Conservation (phyloP, 2,329 filamentous ascomycete genomes). For the Cercospora nicotianae region DNA sequence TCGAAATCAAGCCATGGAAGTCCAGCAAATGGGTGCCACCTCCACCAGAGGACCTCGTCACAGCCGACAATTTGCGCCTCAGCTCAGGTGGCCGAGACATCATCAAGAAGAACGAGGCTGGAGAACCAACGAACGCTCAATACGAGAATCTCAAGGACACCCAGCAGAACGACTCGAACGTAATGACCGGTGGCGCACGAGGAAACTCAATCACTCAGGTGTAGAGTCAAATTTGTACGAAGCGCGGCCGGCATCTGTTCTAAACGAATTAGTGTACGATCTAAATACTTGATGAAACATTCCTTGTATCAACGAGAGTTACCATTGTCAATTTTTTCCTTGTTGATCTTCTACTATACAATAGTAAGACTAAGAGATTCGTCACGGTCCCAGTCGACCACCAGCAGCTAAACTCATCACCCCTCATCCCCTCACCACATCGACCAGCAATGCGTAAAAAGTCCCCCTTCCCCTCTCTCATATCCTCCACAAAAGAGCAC, state of each 20-base stretch:
- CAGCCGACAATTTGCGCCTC: conserved; percentile 30
- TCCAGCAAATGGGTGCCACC: conserved; percentile 34
- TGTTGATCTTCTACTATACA: neutral
- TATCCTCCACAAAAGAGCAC: too few relatives aligned
- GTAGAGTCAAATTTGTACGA: neutral
- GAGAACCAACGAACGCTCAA: conserved; percentile 12
- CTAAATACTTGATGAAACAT: neutral
- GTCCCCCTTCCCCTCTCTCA: too few relatives aligned
- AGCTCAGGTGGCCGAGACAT: conserved; percentile 31
- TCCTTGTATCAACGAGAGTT: neutral
- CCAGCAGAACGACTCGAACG: conserved; percentile 13
- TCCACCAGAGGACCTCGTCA: conserved; percentile 29
- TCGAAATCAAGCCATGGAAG: conserved; percentile 33
- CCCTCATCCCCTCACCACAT: neutral
- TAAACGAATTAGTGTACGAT: neutral
- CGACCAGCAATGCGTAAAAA: neutral
- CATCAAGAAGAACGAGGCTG: conserved; percentile 30
- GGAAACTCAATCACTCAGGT: conserved; percentile 16
- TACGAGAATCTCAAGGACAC: conserved; percentile 19
- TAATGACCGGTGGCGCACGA: conserved; percentile 12
- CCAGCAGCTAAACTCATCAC: neutral
- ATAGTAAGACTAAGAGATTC: neutral
- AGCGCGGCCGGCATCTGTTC: neutral
- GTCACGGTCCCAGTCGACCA: neutral
- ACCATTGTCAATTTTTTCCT: neutral